Evolutionary conservation across 2,329 filamentous ascomycete species (phyloP), one percentile per base, ranked within the genome.

Genomic region (Microsporum canis): DNA sequence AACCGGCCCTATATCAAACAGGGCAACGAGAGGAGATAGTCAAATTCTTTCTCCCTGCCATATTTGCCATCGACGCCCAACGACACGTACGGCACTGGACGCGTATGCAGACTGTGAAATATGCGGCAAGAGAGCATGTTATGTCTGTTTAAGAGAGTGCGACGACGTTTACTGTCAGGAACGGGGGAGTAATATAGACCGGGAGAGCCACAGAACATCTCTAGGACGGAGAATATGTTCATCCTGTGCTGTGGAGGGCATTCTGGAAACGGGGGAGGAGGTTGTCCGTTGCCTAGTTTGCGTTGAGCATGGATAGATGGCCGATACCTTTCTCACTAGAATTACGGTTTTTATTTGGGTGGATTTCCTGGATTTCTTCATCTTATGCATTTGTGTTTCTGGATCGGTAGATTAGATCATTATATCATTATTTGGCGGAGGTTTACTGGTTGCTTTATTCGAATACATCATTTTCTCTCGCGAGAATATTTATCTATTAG

Each of bases 101-200:
- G 73, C 73, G 2, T 76, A 76, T 61, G 71, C 73, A 14, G 72
- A 76, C 61, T 77, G 73, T 62, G 71, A 75, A 58, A 60, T 75
- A 10, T 77, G 75, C 58, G 67, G 67, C 6, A 63, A 72, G 47
- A 68, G 74, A 41, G 70, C 73, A 39, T 77, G 75, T 59, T 76
- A 75, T 62, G 75, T 77, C 41, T 77, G 74, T 66, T 65, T 77
- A 49, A 69, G 74, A 14, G 70, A 74, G 59, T 77, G 75, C 58
- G 72, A 74, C 58, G 66, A 69, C 4, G 17, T 64, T 14, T 61
- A 69, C 56, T 76, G 73, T 60, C 60, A 64, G n/a, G 65, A 65
- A 41, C 31, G 59, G 23, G 29, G 23, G n/a, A 59, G 33, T 39
- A 34, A 45, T 10, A 55, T 39, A 29, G 60, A 45, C 23, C 31